phyloP scores from a whole-genome alignment of 2,329 filamentous ascomycete species.

The Aspergillus piperis region DNA sequence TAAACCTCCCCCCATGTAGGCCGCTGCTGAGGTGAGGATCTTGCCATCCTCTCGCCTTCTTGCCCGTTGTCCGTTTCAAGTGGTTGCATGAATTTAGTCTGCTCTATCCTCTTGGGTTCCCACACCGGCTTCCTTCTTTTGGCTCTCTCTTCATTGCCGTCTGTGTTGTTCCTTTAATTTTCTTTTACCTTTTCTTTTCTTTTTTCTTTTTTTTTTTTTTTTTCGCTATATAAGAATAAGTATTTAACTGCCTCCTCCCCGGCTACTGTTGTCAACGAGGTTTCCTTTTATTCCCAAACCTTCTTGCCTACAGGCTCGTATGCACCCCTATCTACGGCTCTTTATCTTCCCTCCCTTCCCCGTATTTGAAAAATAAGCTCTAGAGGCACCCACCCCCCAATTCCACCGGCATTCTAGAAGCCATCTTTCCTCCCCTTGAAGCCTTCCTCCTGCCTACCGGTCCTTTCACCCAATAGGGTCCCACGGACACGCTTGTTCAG shows the following conservation, averaged over 20 bases:
- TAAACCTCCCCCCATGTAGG: not conserved
- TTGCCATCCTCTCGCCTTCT: not conserved
- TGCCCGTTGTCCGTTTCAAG: not conserved
- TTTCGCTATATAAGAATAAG: not conserved
- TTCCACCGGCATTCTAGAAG: slow-evolving; percentile 2
- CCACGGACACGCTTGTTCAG: slow-evolving; percentile 26
- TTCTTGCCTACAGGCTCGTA: no score
- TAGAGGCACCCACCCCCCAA: not conserved
- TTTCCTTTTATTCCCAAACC: no score
- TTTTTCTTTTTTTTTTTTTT: not conserved
- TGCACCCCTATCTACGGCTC: not conserved
- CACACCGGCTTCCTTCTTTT: not conserved
- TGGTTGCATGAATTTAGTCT: not conserved
- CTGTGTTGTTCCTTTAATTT: not conserved
- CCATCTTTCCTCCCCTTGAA: not conserved
- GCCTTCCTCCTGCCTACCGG: not conserved
- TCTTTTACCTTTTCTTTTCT: no score
- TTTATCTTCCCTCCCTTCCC: not conserved
- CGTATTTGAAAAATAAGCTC: not conserved
- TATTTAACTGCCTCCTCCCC: no score
- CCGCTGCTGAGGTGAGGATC: not conserved
- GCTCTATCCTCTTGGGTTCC: not conserved
- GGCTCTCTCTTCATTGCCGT: not conserved
- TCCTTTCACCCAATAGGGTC: slow-evolving; percentile 2
- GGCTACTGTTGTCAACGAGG: no score